phyloP scores from a whole-genome alignment of 805 yeast species.

The Ogataea ganodermae region DNA sequence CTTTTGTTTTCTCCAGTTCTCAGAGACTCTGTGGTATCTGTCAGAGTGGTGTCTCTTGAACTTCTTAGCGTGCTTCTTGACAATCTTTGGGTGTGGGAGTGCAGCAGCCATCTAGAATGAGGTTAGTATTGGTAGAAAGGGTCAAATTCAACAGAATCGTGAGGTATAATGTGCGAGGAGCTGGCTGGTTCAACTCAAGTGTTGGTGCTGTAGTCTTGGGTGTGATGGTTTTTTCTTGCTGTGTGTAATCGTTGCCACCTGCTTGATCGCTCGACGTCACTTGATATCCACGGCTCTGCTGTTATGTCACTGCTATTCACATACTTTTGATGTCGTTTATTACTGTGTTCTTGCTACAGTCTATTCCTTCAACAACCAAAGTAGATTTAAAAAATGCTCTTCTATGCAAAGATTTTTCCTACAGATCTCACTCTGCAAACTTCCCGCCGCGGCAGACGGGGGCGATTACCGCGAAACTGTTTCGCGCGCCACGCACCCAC shows the following conservation, averaged over 20 bases:
- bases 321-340: conserved; percentile 23
- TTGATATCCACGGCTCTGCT: conserved; percentile 1
- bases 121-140: conserved; percentile 2
- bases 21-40: conserved; percentile 97
- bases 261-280: too few relatives aligned
- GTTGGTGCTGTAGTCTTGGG: too few relatives aligned
- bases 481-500: neutral
- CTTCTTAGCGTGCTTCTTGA: conserved; percentile 98
- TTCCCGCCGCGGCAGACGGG: neutral
- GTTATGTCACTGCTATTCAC: conserved; percentile 6
- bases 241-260: too few relatives aligned
- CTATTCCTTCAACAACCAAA: neutral
- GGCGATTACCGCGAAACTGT: neutral
- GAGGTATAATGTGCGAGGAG: too few relatives aligned
- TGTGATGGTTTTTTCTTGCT: too few relatives aligned
- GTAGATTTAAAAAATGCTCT: conserved; percentile 4
- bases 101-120: conserved; percentile 84
- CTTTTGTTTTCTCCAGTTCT: conserved; percentile 99
- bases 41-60: conserved; percentile 99
- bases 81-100: conserved; percentile 98
- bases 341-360: conserved; percentile 12
- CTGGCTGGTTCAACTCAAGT: too few relatives aligned
- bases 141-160: too few relatives aligned
- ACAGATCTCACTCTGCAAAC: conserved; percentile 5
- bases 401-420: conserved; percentile 6